These are phyloP conservation scores for Arbutus unedo DNA, from an alignment of 148 eudicot genomes.

Conservation along the genomic window DNA sequence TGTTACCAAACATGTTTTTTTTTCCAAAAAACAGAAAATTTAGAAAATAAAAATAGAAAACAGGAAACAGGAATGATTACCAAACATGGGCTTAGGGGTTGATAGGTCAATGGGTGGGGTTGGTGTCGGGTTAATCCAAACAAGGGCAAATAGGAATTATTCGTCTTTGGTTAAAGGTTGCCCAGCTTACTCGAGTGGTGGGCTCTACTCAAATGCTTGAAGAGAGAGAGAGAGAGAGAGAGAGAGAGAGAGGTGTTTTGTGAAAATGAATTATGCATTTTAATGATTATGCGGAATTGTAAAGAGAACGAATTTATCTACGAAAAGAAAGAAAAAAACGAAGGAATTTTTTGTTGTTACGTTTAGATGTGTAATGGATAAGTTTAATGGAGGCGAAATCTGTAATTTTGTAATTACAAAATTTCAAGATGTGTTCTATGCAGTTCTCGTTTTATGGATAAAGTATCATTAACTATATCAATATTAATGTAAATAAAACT, in stretches of 20 bases:
- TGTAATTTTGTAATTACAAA: too few relatives aligned
- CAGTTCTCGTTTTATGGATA: too few relatives aligned
- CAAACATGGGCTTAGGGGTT: too few relatives aligned
- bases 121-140: conserved; percentile 34
- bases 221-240: not conserved
- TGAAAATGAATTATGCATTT: not conserved
- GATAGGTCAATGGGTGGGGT: conserved; percentile 26
- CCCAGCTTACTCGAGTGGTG: not conserved
- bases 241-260: conserved; percentile 9
- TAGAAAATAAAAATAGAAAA: too few relatives aligned
- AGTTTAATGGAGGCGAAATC: not conserved
- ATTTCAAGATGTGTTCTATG: too few relatives aligned
- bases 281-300: not conserved
- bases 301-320: conserved; percentile 1
- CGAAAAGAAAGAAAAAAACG: not conserved
- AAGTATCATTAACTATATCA: too few relatives aligned
- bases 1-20: too few relatives aligned
- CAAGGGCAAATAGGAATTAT: conserved; percentile 36
- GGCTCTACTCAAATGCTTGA: conserved; percentile 4
- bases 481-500: too few relatives aligned
- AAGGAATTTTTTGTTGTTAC: not conserved
- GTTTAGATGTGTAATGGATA: not conserved
- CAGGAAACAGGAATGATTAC: too few relatives aligned
- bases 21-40: too few relatives aligned
- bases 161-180: conserved; percentile 2